Percentiles rank a stretch among this genome's conserved stretches.
phyloP scores from a whole-genome alignment of 192 early-diverging fungal genomes.

The Spizellomyces sp. region DNA sequence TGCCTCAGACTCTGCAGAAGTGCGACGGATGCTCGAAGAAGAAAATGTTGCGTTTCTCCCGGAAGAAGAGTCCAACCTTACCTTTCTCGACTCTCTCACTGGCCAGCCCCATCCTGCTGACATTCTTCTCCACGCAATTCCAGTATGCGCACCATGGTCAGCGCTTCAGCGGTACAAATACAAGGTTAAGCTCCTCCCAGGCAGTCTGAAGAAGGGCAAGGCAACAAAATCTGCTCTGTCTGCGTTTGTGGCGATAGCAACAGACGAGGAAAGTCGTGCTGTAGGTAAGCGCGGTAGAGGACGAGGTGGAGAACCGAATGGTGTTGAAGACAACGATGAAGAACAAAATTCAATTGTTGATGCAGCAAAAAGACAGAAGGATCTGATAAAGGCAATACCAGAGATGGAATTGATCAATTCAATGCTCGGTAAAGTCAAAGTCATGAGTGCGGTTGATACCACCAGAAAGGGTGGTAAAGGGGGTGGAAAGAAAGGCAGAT shows the following conservation, averaged over 20 bases:
- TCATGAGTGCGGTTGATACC: conserved; percentile 6
- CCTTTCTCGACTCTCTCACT: conserved; percentile 77
- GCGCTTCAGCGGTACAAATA: conserved; percentile 89
- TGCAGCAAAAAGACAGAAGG: conserved; percentile 48
- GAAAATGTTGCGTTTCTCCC: conserved; percentile 38
- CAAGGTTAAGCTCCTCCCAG: conserved; percentile 92
- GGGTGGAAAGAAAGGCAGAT: conserved; percentile 28
- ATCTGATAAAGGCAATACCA: conserved; percentile 80
- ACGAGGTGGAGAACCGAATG: not conserved
- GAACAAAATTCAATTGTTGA: conserved; percentile 36
- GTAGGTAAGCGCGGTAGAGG: conserved; percentile 11
- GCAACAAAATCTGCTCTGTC: conserved; percentile 61
- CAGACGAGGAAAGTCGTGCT: not conserved
- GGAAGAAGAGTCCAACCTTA: conserved; percentile 29
- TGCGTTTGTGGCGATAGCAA: conserved; percentile 41
- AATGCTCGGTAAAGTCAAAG: conserved; percentile 87
- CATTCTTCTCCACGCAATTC: conserved; percentile 80
- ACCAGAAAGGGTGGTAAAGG: conserved; percentile 23
- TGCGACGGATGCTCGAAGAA: conserved; percentile 33
- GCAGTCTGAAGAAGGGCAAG: conserved; percentile 89
- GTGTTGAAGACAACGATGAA: not conserved
- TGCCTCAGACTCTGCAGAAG: conserved; percentile 13
- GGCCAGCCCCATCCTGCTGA: conserved; percentile 77
- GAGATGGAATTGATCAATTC: conserved; percentile 80
- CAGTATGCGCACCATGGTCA: conserved; percentile 91